Evolutionary conservation across 2,329 filamentous ascomycete species (phyloP).

Genomic region (Colletotrichum euphorbiae): DNA sequence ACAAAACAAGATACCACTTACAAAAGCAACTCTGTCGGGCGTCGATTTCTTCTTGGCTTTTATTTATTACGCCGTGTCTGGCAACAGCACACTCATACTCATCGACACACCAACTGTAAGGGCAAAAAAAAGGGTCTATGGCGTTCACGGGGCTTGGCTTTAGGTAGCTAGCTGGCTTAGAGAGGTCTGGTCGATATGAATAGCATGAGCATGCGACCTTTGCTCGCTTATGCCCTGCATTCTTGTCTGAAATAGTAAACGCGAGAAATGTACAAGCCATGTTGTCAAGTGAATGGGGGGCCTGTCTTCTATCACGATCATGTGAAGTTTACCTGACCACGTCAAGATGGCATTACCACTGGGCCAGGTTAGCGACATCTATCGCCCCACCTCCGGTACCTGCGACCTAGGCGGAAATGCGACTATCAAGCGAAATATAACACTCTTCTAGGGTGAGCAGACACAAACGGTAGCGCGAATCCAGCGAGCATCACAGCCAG

Average conservation of each 20-base stretch:
- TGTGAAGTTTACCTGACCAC: too few relatives aligned
- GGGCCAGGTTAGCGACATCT: too few relatives aligned
- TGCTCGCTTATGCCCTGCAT: slow-evolving; percentile 7
- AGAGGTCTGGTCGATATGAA: slow-evolving; percentile 40
- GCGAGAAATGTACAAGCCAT: slow-evolving; percentile 12
- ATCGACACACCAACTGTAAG: slow-evolving; percentile 1
- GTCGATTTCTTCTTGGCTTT: slow-evolving; percentile 37
- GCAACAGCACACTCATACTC: too few relatives aligned
- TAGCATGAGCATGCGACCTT: slow-evolving; percentile 39
- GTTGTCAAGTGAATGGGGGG: neutral
- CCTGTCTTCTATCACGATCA: too few relatives aligned
- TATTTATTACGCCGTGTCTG: too few relatives aligned
- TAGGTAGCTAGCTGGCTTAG: slow-evolving; percentile 37
- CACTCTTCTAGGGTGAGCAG: too few relatives aligned
- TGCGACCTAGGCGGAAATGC: too few relatives aligned
- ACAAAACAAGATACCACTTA: slow-evolving; percentile 39
- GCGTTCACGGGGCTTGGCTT: slow-evolving; percentile 38
- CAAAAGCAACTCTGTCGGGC: slow-evolving; percentile 39
- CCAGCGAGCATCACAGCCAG: too few relatives aligned
- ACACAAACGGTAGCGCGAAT: too few relatives aligned
- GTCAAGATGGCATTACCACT: too few relatives aligned
- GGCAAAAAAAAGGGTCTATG: slow-evolving; percentile 35
- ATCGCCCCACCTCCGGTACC: too few relatives aligned
- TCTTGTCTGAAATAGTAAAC: slow-evolving; percentile 14
- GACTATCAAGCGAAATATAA: too few relatives aligned